These are phyloP conservation scores for Dothistroma pini DNA, from an alignment of 2,329 filamentous ascomycete genomes.

Conservation along the genomic window DNA sequence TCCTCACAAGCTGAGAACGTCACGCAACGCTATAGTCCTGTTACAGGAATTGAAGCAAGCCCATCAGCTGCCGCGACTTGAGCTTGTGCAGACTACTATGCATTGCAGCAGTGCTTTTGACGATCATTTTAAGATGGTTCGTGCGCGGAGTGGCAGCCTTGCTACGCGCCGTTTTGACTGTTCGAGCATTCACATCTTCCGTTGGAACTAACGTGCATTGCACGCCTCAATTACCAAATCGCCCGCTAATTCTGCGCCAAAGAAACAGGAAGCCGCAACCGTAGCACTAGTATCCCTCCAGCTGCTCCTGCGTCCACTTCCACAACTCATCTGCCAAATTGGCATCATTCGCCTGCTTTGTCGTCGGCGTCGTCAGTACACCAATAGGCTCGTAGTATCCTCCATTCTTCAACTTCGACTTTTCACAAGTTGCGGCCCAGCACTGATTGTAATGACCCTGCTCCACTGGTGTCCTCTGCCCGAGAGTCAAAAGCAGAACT, in stretches of 20 bases:
- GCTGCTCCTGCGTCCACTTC: constrained; percentile 32
- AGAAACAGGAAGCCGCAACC: not conserved
- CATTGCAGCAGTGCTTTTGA: too few species aligned
- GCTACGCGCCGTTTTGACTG: too few species aligned
- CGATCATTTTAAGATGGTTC: too few species aligned
- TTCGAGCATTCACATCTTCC: not conserved
- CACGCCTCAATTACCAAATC: not conserved
- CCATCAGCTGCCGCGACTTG: too few species aligned
- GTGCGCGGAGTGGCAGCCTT: too few species aligned
- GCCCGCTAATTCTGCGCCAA: not conserved
- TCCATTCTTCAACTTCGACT: constrained; percentile 26
- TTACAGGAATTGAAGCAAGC: too few species aligned
- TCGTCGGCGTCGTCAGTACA: constrained; percentile 25
- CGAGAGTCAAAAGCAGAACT: constrained; percentile 13
- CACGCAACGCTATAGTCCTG: too few species aligned
- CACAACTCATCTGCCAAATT: constrained; percentile 35
- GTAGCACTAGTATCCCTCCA: constrained; percentile 8
- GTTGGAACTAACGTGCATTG: not conserved
- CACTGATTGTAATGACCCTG: constrained; percentile 24
- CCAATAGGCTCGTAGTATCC: constrained; percentile 41
- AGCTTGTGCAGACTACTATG: too few species aligned
- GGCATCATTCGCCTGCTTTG: constrained; percentile 30
- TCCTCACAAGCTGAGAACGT: too few species aligned
- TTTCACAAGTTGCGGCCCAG: constrained; percentile 23
- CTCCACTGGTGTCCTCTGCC: constrained; percentile 15